Evolutionary conservation across 257 asterid genomes (phyloP), one percentile per base, ranked within the genome.

Genomic region (Solanum clarkiae): DNA sequence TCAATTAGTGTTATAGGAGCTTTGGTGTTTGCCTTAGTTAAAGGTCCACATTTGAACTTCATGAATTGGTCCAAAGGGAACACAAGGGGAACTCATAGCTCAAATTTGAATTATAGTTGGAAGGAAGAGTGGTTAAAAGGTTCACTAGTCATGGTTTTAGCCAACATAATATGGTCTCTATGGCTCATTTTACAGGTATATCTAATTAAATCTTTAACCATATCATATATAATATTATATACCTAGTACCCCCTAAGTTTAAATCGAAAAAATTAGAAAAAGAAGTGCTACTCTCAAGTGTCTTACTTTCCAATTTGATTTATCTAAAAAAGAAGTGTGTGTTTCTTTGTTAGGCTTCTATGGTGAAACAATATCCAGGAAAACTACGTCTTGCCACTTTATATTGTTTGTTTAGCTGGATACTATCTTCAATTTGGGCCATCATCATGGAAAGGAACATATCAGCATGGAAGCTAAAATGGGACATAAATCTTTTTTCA

Each of bases 161-260:
- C 96, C 85, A 92, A 91, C 86, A 49, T 89, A 1, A 66, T 60
- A 4, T 93, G 95, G 97, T 90, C 94, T n/a, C 71, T 87, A 17
- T 93, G 95, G 96, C 90, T 91, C 72, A 93, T 94, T 62, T 80
- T 91, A 86, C 95, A 91, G 96, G 97, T 93, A 60, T 20, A 59
- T 20, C n/a, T 59, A 6, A 10, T 47, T 69, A 69, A 6, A 69
- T 82, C 22, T 36, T 17, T 24, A 36, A 5, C 45, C 72, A 29
- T 4, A 14, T 42, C 36, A 32, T 32, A 32, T 32, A 32, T 32
- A 32, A 32, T 32, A 32, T 32, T 32, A 32, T 3, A 32, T 32
- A 32, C 36, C 36, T 32, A 32, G 4, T 36, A 36, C 42, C 9
- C 24, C 14, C 6, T 8, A 16, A 8, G 24, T 36, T 36, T 36